These are phyloP conservation scores for Penicillium oxalicum DNA, from an alignment of 2,329 filamentous ascomycete genomes.

Conservation along the genomic window DNA sequence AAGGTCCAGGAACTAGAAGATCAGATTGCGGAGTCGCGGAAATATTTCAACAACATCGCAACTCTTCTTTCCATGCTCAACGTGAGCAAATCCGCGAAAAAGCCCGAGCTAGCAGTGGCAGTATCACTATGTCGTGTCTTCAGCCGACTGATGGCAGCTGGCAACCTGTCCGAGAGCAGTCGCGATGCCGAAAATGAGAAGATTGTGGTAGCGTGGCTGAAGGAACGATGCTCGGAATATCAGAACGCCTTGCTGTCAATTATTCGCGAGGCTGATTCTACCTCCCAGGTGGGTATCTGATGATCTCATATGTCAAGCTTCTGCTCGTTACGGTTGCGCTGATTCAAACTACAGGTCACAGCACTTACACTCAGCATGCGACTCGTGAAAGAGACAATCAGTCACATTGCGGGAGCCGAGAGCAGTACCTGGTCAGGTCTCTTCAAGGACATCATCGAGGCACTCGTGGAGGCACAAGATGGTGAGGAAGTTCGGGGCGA, in stretches of 20 bases:
- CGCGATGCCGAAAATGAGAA: conserved; percentile 65
- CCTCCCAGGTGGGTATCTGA: conserved; percentile 42
- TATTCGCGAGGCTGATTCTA: conserved; percentile 54
- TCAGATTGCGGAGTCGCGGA: conserved; percentile 76
- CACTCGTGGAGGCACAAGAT: conserved; percentile 54
- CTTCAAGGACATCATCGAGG: conserved; percentile 59
- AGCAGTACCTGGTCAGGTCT: conserved; percentile 67
- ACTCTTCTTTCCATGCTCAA: conserved; percentile 59
- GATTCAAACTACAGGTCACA: conserved; percentile 47
- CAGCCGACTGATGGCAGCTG: conserved; percentile 69
- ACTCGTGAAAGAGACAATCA: conserved; percentile 71
- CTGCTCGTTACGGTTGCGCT: conserved; percentile 5
- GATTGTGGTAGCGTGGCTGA: conserved; percentile 72
- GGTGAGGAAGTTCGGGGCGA: conserved; percentile 59
- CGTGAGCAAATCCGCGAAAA: conserved; percentile 45
- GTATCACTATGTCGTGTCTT: conserved; percentile 84
- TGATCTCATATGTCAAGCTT: background rate
- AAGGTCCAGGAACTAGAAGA: conserved; percentile 70
- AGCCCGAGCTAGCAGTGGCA: conserved; percentile 61
- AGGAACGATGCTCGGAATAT: conserved; percentile 66
- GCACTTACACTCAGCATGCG: conserved; percentile 77
- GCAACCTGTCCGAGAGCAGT: conserved; percentile 61
- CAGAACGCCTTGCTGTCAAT: conserved; percentile 56
- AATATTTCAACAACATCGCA: conserved; percentile 87
- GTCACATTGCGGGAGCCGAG: conserved; percentile 54